Conservation (phyloP, 139 green algal species). For the Mesotaenium endlicherianum region DNA sequence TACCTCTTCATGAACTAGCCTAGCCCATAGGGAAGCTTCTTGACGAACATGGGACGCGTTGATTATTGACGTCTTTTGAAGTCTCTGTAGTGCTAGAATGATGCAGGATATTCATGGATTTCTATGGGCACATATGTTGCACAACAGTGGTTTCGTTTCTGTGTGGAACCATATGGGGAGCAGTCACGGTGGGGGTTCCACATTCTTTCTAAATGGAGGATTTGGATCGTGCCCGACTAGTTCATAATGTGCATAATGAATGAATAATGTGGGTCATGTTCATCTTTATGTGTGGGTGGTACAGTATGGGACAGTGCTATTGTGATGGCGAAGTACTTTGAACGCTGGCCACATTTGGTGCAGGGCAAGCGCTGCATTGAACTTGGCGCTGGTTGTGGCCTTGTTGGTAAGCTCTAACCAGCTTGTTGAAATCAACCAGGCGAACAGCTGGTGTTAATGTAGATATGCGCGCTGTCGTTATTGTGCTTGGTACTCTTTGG, state of each 20-base stretch:
- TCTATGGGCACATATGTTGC: background rate
- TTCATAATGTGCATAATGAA: background rate
- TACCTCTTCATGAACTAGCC: no score
- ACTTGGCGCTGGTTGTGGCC: constrained; percentile 37
- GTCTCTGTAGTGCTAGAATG: no score
- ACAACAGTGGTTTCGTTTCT: background rate
- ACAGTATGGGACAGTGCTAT: constrained; percentile 45
- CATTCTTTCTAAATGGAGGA: background rate
- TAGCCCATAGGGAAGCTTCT: no score
- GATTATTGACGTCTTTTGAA: no score
- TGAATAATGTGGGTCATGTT: background rate
- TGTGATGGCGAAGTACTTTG: constrained; percentile 28
- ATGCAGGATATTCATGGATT: no score
- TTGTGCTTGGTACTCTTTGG: background rate
- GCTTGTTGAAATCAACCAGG: background rate
- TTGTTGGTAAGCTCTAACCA: constrained; percentile 18
- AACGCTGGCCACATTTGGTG: constrained; percentile 1
- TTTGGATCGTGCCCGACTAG: background rate
- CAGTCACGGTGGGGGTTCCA: background rate
- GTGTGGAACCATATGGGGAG: background rate
- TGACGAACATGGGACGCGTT: no score
- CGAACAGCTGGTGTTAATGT: background rate
- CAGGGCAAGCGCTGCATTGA: constrained; percentile 29
- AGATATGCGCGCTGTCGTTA: background rate
- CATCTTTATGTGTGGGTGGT: background rate